Evolutionary conservation across 116 monocot species (phyloP).

Genomic region (Papilionanthe hybrid): DNA sequence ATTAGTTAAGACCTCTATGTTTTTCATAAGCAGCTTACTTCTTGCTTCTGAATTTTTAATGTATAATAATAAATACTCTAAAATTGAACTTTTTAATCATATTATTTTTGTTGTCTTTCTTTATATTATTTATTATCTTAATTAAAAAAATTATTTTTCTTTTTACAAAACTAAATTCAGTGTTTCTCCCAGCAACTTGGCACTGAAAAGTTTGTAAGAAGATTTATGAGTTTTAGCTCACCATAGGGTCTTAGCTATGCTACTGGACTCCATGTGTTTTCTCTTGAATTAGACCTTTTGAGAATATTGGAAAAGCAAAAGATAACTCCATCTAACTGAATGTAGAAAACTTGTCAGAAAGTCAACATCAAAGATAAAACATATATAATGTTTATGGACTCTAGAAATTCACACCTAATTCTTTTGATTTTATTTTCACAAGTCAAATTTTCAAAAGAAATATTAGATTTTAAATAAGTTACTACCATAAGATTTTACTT

Average conservation of each 20-base stretch:
- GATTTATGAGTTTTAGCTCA: not conserved
- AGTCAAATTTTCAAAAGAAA: no score
- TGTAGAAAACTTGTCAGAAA: no score
- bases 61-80: not conserved
- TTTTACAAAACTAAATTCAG: no score
- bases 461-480: no score
- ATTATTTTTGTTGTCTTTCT: not conserved
- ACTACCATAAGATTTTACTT: no score
- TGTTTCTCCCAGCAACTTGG: no score
- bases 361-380: no score
- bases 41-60: not conserved
- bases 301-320: not conserved
- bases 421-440: no score
- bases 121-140: not conserved
- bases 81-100: not conserved
- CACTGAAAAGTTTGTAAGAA: not conserved
- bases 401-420: no score
- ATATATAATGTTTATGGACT: no score
- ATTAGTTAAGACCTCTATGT: not conserved
- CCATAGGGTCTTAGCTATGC: not conserved
- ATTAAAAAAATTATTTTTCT: no score
- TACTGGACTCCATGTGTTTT: not conserved
- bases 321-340: no score
- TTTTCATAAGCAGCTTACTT: not conserved
- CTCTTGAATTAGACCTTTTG: not conserved